Evolutionary conservation across 2,329 filamentous ascomycete genomes (phyloP).

Genomic region (Cadophora sp.): DNA sequence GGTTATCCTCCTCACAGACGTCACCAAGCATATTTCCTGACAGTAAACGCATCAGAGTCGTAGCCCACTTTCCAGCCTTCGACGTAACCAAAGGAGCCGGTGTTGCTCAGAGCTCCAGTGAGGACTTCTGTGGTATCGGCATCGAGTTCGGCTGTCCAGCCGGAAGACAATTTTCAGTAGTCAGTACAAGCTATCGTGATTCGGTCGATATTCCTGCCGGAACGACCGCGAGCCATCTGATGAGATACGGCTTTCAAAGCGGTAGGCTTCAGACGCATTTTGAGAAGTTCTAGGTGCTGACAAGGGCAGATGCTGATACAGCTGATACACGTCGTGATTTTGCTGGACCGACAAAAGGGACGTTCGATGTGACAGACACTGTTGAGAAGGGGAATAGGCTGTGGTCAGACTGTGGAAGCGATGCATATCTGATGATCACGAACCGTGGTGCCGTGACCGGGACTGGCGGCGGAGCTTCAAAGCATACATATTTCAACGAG

Average conservation of each 20-base stretch:
- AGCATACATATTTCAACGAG: slow-evolving; percentile 11
- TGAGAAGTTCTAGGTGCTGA: neutral
- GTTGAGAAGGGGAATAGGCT: neutral
- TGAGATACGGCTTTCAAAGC: slow-evolving; percentile 9
- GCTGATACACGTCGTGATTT: neutral
- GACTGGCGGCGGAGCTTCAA: neutral
- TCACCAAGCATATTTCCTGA: neutral
- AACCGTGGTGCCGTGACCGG: slow-evolving; percentile 8
- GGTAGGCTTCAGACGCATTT: neutral
- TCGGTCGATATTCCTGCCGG: neutral
- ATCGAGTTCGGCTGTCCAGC: neutral
- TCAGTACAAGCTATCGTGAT: slow-evolving; percentile 5
- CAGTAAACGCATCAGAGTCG: neutral
- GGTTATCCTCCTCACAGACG: neutral
- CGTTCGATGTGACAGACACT: neutral
- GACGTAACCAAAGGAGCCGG: slow-evolving; percentile 1
- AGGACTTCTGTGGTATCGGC: slow-evolving; percentile 1
- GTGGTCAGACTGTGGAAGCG: slow-evolving; percentile 6
- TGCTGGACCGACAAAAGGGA: neutral
- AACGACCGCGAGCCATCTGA: neutral
- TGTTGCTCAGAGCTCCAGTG: slow-evolving; percentile 4
- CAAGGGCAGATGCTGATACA: neutral
- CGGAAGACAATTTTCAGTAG: slow-evolving; percentile 10
- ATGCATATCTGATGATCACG: slow-evolving; percentile 1
- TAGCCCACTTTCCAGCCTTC: slow-evolving; percentile 13